These are phyloP conservation scores for Rhodotorula sp. DNA, from an alignment of 1,284 basidiomycete species.

Conservation along the genomic window DNA sequence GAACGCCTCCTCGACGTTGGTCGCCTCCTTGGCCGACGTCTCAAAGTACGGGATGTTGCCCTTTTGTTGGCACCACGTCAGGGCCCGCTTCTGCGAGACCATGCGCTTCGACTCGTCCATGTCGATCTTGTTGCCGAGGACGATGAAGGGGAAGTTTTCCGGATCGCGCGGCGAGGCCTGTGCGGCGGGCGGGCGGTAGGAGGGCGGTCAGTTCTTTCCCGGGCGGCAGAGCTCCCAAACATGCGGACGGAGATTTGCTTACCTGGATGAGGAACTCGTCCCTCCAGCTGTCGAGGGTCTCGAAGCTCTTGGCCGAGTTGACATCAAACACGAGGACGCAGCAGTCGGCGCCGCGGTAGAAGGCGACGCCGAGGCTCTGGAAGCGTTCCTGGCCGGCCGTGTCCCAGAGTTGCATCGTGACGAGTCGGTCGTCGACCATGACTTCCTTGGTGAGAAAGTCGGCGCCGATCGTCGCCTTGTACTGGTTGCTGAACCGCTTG, in stretches of 20 bases:
- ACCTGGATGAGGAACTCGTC: conserved; percentile 91
- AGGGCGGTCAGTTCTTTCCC: background rate
- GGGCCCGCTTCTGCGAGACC: conserved; percentile 98
- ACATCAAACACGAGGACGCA: conserved; percentile 99
- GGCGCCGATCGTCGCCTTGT: conserved; percentile 78
- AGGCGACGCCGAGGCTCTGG: conserved; percentile 96
- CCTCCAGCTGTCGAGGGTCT: conserved; percentile 94
- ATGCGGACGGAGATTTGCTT: conserved; percentile 22
- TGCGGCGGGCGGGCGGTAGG: background rate
- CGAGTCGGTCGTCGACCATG: conserved; percentile 95
- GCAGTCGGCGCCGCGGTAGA: conserved; percentile 99
- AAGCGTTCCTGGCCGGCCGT: conserved; percentile 99
- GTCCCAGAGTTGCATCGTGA: conserved; percentile 99
- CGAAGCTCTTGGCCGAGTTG: conserved; percentile 97
- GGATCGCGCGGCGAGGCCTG: conserved; percentile 96
- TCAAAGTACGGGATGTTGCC: conserved; percentile 99
- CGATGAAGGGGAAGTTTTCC: conserved; percentile 98
- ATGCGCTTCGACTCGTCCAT: conserved; percentile 98
- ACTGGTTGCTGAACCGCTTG: conserved; percentile 99
- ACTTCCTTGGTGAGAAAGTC: conserved; percentile 89
- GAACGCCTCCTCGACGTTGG: conserved; percentile 99
- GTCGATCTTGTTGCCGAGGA: conserved; percentile 99
- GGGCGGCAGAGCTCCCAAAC: background rate
- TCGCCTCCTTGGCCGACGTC: conserved; percentile 98
- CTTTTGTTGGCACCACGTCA: conserved; percentile 99